A percentile compares a stretch with the other conserved stretches of the same genome.
Evolutionary conservation across 2,329 filamentous ascomycete species (phyloP).

Genomic region (Juglanconis oblonga): DNA sequence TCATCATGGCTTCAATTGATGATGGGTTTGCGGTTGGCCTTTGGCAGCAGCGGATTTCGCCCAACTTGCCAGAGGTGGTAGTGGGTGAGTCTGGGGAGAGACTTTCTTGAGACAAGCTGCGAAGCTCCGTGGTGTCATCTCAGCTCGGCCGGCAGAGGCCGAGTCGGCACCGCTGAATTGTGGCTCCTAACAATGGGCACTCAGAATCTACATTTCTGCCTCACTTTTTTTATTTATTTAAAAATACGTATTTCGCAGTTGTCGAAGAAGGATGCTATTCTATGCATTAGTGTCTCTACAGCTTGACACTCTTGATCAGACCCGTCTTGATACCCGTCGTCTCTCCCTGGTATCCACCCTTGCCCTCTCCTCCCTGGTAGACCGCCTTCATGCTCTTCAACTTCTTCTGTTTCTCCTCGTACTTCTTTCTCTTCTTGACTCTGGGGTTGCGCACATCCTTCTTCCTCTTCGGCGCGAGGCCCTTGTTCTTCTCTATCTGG

Average conservation of each 20-base stretch:
- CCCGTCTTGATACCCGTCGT: slow-evolving; percentile 93
- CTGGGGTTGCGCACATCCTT: slow-evolving; percentile 94
- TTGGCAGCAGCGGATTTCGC: not conserved
- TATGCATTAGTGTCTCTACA: slow-evolving; percentile 48
- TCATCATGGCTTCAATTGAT: slow-evolving; percentile 10
- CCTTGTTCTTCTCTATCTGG: slow-evolving; percentile 96
- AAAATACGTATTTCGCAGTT: not conserved
- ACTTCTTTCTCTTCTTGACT: slow-evolving; percentile 98
- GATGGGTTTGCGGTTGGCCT: not conserved
- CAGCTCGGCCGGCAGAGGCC: slow-evolving; percentile 6
- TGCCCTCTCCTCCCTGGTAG: slow-evolving; percentile 82
- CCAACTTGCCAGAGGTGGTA: too few species aligned
- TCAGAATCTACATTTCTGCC: not conserved
- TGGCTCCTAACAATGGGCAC: not conserved
- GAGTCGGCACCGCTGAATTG: slow-evolving; percentile 13
- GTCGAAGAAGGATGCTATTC: not conserved
- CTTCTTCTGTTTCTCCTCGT: slow-evolving; percentile 97
- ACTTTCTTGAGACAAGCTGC: not conserved
- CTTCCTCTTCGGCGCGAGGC: slow-evolving; percentile 80
- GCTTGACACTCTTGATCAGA: slow-evolving; percentile 87
- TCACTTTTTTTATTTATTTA: not conserved
- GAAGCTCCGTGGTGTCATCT: slow-evolving; percentile 12
- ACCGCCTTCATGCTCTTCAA: slow-evolving; percentile 78
- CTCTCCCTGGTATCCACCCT: slow-evolving; percentile 86
- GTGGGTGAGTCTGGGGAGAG: not conserved